Evolutionary conservation across 2,329 filamentous ascomycete species (phyloP), one percentile per base, ranked within the genome.

Genomic region (Pseudogymnoascus sp.): DNA sequence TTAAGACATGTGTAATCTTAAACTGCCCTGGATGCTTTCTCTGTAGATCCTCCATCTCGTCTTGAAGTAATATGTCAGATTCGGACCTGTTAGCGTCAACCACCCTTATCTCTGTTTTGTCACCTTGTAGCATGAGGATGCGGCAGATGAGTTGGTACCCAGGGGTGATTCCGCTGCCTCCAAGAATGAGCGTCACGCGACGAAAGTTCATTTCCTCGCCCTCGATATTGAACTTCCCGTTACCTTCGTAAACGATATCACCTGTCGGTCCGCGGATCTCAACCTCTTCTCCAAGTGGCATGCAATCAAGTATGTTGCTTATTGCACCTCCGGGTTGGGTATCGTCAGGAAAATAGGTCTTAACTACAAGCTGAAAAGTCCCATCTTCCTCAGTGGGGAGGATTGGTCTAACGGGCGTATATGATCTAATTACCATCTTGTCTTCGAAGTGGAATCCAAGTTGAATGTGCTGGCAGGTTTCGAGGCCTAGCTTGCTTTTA

Each of bases 361-460:
- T 82, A 38, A 82, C 74, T 0, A 77, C 76, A 1, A 82, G 73
- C 16, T 82, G 74, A 66, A 82, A 82, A 0, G 76, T 79, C 4
- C 77, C 77, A 53, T 77, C 71, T 21, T 76, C 73, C 60, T 79
- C 72, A 5, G 12, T 67, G 65, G 64, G 69, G 0, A 78, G 69
- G 3, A 81, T 66, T 0, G 81, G 81, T 10, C 76, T 70, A 0
- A 77, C 80, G 0, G 81, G 81, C 0, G 80, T 82, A 67, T 83
- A 83, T 0, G 75, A 74, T 1, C 81, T 76, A 11, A 81, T 75
- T 10, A 83, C 73, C 73, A 83, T 79, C 60, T 76, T 75, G 66
- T 83, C 80, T 44, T 73, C 69, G 64, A 83, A 73, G 64, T 84
- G 80, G 67, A 83, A 82, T 2, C 80, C 81, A 7, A 83, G 65